Conservation (phyloP, 106 monocot species). For the Acorus gramineus region DNA sequence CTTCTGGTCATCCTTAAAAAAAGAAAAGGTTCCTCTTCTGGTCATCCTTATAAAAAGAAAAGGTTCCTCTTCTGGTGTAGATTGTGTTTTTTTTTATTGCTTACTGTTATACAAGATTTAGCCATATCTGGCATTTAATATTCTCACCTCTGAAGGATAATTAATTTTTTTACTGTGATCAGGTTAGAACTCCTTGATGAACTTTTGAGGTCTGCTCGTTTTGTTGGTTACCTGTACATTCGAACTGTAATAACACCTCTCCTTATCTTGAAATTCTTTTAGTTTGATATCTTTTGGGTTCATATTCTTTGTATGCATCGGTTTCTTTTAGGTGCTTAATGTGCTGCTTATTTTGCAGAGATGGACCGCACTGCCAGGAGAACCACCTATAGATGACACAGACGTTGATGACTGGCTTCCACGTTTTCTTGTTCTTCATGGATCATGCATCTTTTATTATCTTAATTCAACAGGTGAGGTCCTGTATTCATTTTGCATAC, state of each 20-base stretch:
- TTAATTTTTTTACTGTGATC: neutral
- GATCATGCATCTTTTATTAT: conserved; percentile 66
- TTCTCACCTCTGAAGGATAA: too few species aligned
- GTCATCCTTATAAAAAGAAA: too few species aligned
- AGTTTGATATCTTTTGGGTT: neutral
- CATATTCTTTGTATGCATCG: neutral
- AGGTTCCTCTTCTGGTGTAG: too few species aligned
- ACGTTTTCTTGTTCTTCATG: conserved; percentile 81
- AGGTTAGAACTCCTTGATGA: conserved; percentile 94
- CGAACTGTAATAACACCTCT: conserved; percentile 50
- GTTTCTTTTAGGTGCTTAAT: neutral
- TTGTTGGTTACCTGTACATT: conserved; percentile 74
- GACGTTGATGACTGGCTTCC: conserved; percentile 94
- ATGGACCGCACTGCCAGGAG: conserved; percentile 85
- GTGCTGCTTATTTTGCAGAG: conserved; percentile 24
- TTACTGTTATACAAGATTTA: too few species aligned
- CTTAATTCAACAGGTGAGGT: conserved; percentile 73
- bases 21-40: too few species aligned
- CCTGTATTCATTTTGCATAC: neutral
- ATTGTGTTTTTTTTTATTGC: too few species aligned
- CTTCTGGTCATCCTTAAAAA: too few species aligned
- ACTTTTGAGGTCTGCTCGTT: conserved; percentile 61
- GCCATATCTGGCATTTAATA: too few species aligned
- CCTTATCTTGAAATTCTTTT: neutral
- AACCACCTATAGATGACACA: conserved; percentile 86